Base-by-base conservation (phyloP, 345 rosid genomes). In the Xanthoceras sorbifolium region DNA sequence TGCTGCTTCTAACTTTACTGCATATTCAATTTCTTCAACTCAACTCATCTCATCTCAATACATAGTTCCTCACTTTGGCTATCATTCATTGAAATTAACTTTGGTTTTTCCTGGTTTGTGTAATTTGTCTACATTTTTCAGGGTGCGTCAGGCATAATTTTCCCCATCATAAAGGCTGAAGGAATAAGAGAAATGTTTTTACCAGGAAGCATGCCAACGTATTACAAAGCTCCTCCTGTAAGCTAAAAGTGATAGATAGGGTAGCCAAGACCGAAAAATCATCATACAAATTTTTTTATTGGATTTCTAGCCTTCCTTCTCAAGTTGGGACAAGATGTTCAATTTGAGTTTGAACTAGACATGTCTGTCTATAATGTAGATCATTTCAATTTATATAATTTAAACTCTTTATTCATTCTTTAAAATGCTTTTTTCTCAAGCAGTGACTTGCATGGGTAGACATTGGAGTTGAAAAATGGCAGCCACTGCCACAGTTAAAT, bases 91-190 rank as follows among this genome's bases (percentile, higher is more conserved):
- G 50, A 44, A 44, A 44, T 4, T 44, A 15, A 44, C 3, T 44
- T 44, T 44, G 0, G 1, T 38, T 38, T 38, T 38, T 38, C 42
- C 9, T 38, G 42, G 42, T 38, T 0, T 8, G 42, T 8, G 42
- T 38, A 9, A 42, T 14, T 42, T 42, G 12, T 42, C 12, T 42
- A 42, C 5, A 55, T 55, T 55, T 14, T 55, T n/a, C 64, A 71
- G 75, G 64, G 29, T 0, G 73, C 73, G n/a, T 70, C 73, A 9
- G 28, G 62, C 31, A 70, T 70, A 34, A 34, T 71, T 34, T 55
- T 71, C 50, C 75, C 75, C 11, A 71, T 71, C 23, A 22, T 71
- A 34, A 71, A 71, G 42, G 75, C 75, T n/a, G 75, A 71, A 71
- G 75, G 75, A 71, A 38, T 71, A 6, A 55, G 64, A 57, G 64